Base-by-base conservation (phyloP, 1,139 yeast species). In the Scheffersomyces titani region DNA sequence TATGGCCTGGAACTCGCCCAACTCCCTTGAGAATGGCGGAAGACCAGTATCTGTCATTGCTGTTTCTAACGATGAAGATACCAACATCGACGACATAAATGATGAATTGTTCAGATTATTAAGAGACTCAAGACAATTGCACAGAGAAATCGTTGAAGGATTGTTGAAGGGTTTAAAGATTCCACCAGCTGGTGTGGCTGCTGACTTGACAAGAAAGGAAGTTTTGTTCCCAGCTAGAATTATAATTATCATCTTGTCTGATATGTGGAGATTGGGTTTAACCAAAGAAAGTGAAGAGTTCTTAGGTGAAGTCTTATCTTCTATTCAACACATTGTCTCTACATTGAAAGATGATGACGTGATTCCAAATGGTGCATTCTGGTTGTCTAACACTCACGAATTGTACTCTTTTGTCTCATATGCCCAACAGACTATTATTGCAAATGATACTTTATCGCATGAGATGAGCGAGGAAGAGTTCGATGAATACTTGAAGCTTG, bases 241-340 rank as follows among this genome's bases (percentile, higher is more conserved):
- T 61, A 88, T 94, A 66, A 93, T 94, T 65, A 89, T 96, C 62
- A 89, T 94, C 50, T 82, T 94, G 60, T 89, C 97, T 66, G 99
- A 96, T 73, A 92, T 94, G 99, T 94, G 99, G 99, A 86, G 98
- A 74, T 81, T 93, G 57, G 98, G 99, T 2, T 83, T 92, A 66
- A 92, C 97, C 47, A 88, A 90, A 65, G 97, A 93, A 73, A 87
- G 96, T 68, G 99, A 94, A 77, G 88, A 87, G 58, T 91, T 94
- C 72, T 78, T 94, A 62, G 98, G 98, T 54, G 96, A 90, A 71
- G 96, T 92, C 4, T 82, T 94, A 72, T 87, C 92, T 50, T 89
- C 92, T 2, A 92, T 94, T 63, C 99, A 94, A 77, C 87, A 85
- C 55, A 87, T 88, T 63, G 93, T 89, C 19, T 82, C 88, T 7